Evolutionary conservation across 257 asterid species (phyloP), one percentile per base, ranked within the genome.

Genomic region (Thymus quinquecostatus): DNA sequence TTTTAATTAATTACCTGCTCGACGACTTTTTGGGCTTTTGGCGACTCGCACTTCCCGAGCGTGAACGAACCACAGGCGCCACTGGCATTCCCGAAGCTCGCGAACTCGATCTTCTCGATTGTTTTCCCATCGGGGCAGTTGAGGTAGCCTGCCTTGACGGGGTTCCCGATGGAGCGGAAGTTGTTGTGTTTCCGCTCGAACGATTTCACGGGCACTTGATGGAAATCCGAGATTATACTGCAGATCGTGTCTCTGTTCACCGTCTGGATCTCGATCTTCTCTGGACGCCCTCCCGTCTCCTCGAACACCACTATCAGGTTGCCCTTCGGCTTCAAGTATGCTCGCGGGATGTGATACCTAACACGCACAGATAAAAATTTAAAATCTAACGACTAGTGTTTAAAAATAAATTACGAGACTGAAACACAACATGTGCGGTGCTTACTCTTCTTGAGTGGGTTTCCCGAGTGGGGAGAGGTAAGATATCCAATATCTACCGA

Each of bases 401-500:
- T 6, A 0, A 34, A 59, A 33, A 71, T 48, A 34, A 8, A 13
- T 58, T 14, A 69, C 5, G 29, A 49, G 10, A 59, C 5, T 54
- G 4, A 32, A 5, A 3, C 0, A 41, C 2, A 1, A 38, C 6
- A 1, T 38, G 41, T 38, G 6, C 41, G 1, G 2, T 62, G 70
- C 97, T 80, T 64, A 93, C 98, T 89, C 97, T 34, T 83, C 78
- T 81, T 95, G 99, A 49, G 90, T 85, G 6, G 99, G 94, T 36
- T 65, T 79, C n/a, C 83, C 90, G 2, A 88, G 80, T 4, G 97
- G 92, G 12, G 96, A 86, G 59, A 82, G 82, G 76, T 81, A 92
- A 28, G 98, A 89, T 1, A 80, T 80, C 99, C 99, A 95, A 45
- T 89, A 95, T 4, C 99, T 96, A 3, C 99, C 99, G 1, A 95